A percentile compares a stretch with the other conserved stretches of the same genome.
These are phyloP conservation scores for Fusarium sp. DNA, from an alignment of 2,329 filamentous ascomycete species.

Conservation along the genomic window DNA sequence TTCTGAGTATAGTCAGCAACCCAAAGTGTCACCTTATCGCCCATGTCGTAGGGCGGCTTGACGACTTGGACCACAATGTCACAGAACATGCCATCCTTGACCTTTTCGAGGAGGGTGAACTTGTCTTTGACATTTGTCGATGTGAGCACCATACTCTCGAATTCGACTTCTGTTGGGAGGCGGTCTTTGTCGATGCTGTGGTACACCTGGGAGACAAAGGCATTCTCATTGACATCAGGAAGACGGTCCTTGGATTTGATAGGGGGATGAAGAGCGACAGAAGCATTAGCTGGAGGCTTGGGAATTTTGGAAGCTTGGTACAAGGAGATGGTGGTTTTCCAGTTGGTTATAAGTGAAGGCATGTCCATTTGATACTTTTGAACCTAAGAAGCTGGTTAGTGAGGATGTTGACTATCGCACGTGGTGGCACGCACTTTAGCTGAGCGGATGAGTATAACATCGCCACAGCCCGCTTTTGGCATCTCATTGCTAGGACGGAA, in stretches of 20 bases:
- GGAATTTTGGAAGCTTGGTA: conserved; percentile 53
- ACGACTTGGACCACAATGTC: conserved; percentile 81
- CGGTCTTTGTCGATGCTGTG: conserved; percentile 57
- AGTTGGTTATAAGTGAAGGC: conserved; percentile 60
- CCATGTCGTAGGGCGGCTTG: conserved; percentile 57
- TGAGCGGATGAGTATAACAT: conserved; percentile 60
- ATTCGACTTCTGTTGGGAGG: conserved; percentile 59
- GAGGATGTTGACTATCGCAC: background rate
- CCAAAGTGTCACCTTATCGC: conserved; percentile 72
- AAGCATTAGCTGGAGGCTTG: conserved; percentile 53
- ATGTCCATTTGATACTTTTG: conserved; percentile 51
- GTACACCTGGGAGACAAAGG: conserved; percentile 63
- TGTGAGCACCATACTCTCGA: conserved; percentile 52
- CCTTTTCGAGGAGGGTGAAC: conserved; percentile 74
- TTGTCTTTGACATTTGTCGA: conserved; percentile 65
- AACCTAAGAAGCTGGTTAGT: conserved; percentile 50
- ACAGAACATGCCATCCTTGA: conserved; percentile 68
- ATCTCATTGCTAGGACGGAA: conserved; percentile 67
- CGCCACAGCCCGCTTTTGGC: conserved; percentile 58
- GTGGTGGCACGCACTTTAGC: conserved; percentile 60
- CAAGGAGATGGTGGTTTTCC: conserved; percentile 58
- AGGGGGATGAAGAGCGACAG: conserved; percentile 43
- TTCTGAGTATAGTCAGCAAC: conserved; percentile 88
- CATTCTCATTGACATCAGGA: conserved; percentile 48
- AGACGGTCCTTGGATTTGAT: conserved; percentile 33